Percentiles rank a stretch among this genome's conserved stretches.
These are phyloP conservation scores for Glycyrrhiza uralensis DNA, from an alignment of 306 rosid species.

Conservation along the genomic window DNA sequence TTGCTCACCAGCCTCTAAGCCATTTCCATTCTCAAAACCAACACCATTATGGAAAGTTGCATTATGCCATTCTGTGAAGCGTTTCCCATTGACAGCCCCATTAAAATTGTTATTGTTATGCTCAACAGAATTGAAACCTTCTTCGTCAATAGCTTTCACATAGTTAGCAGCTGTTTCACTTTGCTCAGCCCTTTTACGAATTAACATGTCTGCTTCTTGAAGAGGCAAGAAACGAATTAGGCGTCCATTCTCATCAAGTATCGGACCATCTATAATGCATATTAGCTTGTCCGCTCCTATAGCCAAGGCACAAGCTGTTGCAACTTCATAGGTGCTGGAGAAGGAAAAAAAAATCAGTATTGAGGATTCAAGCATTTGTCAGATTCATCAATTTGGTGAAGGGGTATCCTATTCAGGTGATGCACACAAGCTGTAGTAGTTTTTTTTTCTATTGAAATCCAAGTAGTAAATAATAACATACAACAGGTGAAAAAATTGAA, in stretches of 20 bases:
- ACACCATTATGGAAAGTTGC: slow-evolving; percentile 77
- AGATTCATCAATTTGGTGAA: background rate
- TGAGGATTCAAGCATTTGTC: slow-evolving; percentile 18
- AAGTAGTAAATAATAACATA: background rate
- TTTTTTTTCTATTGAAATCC: slow-evolving; percentile 9
- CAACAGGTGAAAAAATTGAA: background rate
- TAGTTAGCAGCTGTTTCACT: slow-evolving; percentile 92
- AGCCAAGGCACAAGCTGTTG: slow-evolving; percentile 95
- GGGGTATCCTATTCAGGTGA: slow-evolving; percentile 3
- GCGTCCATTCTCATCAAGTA: slow-evolving; percentile 79
- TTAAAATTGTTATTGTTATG: slow-evolving; percentile 32
- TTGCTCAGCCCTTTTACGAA: slow-evolving; percentile 85
- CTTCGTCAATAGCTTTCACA: slow-evolving; percentile 80
- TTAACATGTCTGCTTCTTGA: slow-evolving; percentile 86
- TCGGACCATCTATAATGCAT: slow-evolving; percentile 91
- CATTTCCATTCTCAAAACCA: slow-evolving; percentile 87
- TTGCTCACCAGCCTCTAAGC: slow-evolving; percentile 76
- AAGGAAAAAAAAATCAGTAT: slow-evolving; percentile 23
- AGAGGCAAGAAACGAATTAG: slow-evolving; percentile 79
- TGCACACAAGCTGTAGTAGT: too few species aligned
- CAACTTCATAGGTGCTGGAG: slow-evolving; percentile 94
- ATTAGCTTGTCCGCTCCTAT: slow-evolving; percentile 90
- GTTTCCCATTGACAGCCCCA: slow-evolving; percentile 51
- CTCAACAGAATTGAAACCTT: slow-evolving; percentile 40
- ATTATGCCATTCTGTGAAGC: slow-evolving; percentile 32